Evolutionary conservation across 768 basidiomycete genomes (phyloP), one percentile per base, ranked within the genome.

Genomic region (Xanthoconium purpureum): DNA sequence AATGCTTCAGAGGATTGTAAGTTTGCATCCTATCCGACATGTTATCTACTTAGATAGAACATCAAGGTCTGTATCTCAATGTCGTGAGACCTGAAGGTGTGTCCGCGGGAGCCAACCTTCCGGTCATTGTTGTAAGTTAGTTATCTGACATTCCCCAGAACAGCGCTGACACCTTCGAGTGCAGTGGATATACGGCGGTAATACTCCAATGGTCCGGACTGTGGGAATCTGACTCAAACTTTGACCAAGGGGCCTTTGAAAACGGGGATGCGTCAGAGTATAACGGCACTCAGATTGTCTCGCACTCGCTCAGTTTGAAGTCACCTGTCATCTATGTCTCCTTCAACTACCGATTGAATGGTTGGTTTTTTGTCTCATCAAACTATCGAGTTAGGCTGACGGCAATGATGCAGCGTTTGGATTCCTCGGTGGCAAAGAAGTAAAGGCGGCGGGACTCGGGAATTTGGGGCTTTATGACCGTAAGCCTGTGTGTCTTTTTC

Each of bases 391-490:
- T 4, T 24, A 24, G 4, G 3, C 50, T 58, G 28, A 48, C 45
- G 7, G 18, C n/a, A 5, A 14, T 4, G 0, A 11, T 1, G 29
- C 24, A 71, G 69, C 67, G 1, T 69, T 70, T 48, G 71, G 66
- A 30, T 72, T 72, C 55, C 60, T 68, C 12, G 69, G 60, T 7
- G 62, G 70, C 3, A 59, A 62, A 37, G 52, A 54, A 24, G 45
- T 54, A 10, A 36, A 47, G 15, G 29, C 29, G 3, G 52, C 52
- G 6, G 52, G 44, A 8, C 29, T 53, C 20, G 44, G 52, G 14
- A 46, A 53, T n/a, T 39, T 53, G 6, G 52, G 38, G 17, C 60
- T 80, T 15, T 58, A 60, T 54, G 78, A 78, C 61, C 67, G 71
- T 71, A 35, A 43, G 62, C 45, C 11, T 30, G 7, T 7, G 2